Conservation (phyloP, 2,329 filamentous ascomycete genomes). For the Penicillium glabrum region DNA sequence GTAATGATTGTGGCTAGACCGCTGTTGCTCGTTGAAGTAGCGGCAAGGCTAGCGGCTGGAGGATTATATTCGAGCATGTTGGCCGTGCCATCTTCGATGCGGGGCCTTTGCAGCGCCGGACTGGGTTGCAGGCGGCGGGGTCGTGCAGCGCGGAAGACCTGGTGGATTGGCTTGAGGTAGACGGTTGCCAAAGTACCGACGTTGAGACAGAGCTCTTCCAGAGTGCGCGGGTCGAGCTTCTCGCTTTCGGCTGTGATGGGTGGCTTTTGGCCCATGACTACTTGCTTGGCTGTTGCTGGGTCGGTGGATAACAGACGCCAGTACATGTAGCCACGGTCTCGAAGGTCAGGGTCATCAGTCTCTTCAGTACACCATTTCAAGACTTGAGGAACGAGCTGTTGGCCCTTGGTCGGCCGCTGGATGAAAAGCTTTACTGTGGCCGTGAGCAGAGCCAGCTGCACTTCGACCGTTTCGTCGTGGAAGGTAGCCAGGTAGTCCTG, state of each 20-base stretch:
- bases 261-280: conserved; percentile 98
- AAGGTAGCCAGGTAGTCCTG: conserved; percentile 96
- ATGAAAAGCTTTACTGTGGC: conserved; percentile 98
- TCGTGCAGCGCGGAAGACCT: conserved; percentile 88
- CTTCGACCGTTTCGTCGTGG: conserved; percentile 90
- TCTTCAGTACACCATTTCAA: conserved; percentile 99
- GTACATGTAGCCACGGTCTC: conserved; percentile 98
- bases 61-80: conserved; percentile 36
- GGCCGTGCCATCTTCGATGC: conserved; percentile 41
- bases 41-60: conserved; percentile 32
- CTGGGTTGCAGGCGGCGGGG: conserved; percentile 77
- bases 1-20: conserved; percentile 31
- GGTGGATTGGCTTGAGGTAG: conserved; percentile 95
- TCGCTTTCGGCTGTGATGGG: conserved; percentile 95
- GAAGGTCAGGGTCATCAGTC: conserved; percentile 96
- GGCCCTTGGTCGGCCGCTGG: conserved; percentile 90
- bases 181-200: conserved; percentile 95
- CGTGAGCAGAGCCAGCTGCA: conserved; percentile 89
- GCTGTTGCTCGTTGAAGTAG: conserved; percentile 28
- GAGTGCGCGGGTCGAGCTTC: conserved; percentile 82
- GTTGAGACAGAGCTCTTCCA: conserved; percentile 96
- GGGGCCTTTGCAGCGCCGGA: conserved; percentile 76
- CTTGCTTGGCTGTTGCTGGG: conserved; percentile 76
- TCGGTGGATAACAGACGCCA: conserved; percentile 95
- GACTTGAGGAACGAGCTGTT: conserved; percentile 88